These are phyloP conservation scores for Fraxinus anomala DNA, from an alignment of 257 asterid genomes.

Conservation along the genomic window DNA sequence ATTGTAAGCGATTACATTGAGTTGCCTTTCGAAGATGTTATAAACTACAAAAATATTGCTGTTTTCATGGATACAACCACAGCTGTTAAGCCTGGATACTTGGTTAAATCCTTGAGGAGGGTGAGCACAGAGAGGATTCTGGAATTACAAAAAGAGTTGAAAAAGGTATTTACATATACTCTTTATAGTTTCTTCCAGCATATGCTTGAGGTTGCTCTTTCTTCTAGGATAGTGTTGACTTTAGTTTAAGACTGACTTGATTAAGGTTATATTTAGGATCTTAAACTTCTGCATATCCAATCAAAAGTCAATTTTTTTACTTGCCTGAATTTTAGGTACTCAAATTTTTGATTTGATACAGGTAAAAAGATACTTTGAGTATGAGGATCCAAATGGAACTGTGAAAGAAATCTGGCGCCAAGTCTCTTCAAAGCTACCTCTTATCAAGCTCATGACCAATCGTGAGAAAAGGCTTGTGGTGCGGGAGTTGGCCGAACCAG, in stretches of 20 bases:
- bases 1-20: slow-evolving; percentile 86
- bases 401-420: slow-evolving; percentile 92
- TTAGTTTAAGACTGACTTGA: no score
- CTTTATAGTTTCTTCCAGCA: neutral
- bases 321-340: neutral
- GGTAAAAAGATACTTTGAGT: slow-evolving; percentile 85
- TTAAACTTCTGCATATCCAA: no score
- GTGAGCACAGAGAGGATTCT: slow-evolving; percentile 52
- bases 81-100: slow-evolving; percentile 68
- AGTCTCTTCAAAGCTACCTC: slow-evolving; percentile 75
- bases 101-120: slow-evolving; percentile 71
- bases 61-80: slow-evolving; percentile 70
- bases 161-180: slow-evolving; percentile 49
- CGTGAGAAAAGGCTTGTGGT: slow-evolving; percentile 77
- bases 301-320: neutral
- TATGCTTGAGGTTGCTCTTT: neutral
- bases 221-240: neutral
- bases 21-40: slow-evolving; percentile 91
- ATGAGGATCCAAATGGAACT: slow-evolving; percentile 84
- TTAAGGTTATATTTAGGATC: no score
- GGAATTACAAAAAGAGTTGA: slow-evolving; percentile 77
- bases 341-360: slow-evolving; percentile 31
- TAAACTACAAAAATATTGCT: slow-evolving; percentile 87
- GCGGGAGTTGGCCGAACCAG: slow-evolving; percentile 62
- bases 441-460: slow-evolving; percentile 78